Conservation (phyloP, 192 early-diverging fungal species). For the Oehlia diaphana region DNA sequence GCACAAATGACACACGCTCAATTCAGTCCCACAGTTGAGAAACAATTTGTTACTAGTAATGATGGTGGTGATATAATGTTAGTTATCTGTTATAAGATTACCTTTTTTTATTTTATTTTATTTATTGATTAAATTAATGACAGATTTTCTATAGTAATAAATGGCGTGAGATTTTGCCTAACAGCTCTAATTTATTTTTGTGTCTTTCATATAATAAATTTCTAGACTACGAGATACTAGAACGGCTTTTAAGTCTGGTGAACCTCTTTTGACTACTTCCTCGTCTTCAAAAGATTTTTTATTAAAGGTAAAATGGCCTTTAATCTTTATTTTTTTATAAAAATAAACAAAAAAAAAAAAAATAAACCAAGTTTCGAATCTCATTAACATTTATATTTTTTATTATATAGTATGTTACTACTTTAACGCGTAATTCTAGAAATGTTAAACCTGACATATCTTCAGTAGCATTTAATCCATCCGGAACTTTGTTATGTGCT, state of each 20-base stretch:
- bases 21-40: neutral
- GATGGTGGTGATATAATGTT: neutral
- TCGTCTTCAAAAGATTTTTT: neutral
- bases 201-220: neutral
- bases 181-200: no score
- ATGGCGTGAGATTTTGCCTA: no score
- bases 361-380: no score
- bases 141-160: no score
- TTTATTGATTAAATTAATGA: neutral
- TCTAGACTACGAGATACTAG: neutral
- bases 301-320: neutral
- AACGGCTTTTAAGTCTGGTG: neutral
- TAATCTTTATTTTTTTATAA: no score
- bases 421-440: neutral
- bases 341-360: no score
- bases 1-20: neutral
- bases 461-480: constrained; percentile 1
- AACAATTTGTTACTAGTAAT: neutral
- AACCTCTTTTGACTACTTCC: neutral
- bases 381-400: neutral
- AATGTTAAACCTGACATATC: neutral
- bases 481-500: neutral
- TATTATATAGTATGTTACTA: neutral
- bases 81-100: neutral
- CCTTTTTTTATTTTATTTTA: neutral